phyloP scores from a whole-genome alignment of 2,329 filamentous ascomycete species.

The Neofusicoccum umdonicola region DNA sequence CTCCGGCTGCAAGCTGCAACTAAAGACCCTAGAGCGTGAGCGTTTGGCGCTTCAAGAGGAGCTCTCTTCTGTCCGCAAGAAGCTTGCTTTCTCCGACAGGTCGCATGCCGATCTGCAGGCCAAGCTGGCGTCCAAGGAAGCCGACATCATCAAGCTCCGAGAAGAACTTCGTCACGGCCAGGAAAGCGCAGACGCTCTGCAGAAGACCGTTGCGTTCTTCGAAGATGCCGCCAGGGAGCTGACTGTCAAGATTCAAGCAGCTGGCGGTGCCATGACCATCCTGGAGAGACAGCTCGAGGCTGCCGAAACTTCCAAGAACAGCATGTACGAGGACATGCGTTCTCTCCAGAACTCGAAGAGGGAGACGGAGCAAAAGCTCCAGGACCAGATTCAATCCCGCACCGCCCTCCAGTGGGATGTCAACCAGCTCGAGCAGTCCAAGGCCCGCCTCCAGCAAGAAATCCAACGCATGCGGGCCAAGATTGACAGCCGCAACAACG shows the following conservation, averaged over 20 bases:
- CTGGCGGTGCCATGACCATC: conserved; percentile 2
- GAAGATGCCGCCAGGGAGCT: conserved; percentile 12
- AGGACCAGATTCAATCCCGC: conserved; percentile 8
- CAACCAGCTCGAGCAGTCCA: conserved; percentile 26
- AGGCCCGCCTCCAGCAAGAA: conserved; percentile 24
- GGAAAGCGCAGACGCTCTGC: conserved; percentile 7
- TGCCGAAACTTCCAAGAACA: conserved; percentile 6
- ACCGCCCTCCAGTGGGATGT: conserved; percentile 19
- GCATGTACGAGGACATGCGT: conserved; percentile 8
- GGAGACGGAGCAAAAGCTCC: conserved; percentile 4
- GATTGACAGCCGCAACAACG: conserved; percentile 23
- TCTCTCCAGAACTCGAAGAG: background rate
- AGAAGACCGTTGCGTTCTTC: conserved; percentile 1
- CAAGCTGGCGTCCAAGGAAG: conserved; percentile 20
- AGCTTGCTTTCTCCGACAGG: conserved; percentile 24
- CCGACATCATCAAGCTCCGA: background rate
- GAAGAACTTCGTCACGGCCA: conserved; percentile 7
- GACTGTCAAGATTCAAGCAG: conserved; percentile 1
- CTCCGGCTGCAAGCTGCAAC: conserved; percentile 17
- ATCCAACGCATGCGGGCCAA: conserved; percentile 23
- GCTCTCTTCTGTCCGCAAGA: conserved; percentile 22
- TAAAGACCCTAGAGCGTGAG: conserved; percentile 27
- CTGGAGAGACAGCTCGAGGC: conserved; percentile 16
- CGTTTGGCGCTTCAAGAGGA: conserved; percentile 26
- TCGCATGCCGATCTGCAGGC: conserved; percentile 20